Percentiles rank a stretch among this genome's conserved stretches.
Evolutionary conservation across 1,284 basidiomycete genomes (phyloP).

Genomic region (Pisolithus thermaeus): DNA sequence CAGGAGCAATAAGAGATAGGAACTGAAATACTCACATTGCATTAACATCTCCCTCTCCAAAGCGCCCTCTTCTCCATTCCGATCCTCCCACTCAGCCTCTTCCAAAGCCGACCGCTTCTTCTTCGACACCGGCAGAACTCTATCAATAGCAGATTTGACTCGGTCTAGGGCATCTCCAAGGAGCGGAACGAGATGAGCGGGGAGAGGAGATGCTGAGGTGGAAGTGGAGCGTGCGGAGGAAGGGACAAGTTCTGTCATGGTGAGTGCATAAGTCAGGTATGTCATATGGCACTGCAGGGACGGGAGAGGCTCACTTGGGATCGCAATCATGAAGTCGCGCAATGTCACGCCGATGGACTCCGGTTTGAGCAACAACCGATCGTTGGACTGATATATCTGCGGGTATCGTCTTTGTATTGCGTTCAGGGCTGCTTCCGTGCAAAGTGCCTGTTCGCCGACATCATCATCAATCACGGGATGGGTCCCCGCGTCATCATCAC

Average conservation of each 20-base stretch:
- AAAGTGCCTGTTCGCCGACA: conserved; percentile 62
- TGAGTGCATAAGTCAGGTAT: conserved; percentile 4
- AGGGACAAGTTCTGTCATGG: conserved; percentile 73
- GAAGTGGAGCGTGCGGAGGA: conserved; percentile 91
- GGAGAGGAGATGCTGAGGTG: conserved; percentile 80
- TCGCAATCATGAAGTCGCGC: conserved; percentile 96
- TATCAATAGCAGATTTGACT: conserved; percentile 66
- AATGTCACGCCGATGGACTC: conserved; percentile 83
- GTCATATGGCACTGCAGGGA: neutral
- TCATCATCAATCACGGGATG: neutral
- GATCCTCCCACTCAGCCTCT: conserved; percentile 87
- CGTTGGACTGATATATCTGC: conserved; percentile 92
- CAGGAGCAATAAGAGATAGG: neutral
- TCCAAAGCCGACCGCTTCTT: conserved; percentile 82
- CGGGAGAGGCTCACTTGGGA: conserved; percentile 69
- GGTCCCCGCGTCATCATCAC: neutral
- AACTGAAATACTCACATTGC: conserved; percentile 56
- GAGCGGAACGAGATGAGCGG: conserved; percentile 81
- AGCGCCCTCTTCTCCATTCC: conserved; percentile 58
- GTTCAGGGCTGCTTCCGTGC: conserved; percentile 95
- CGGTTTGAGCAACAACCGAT: conserved; percentile 82
- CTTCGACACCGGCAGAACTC: conserved; percentile 58
- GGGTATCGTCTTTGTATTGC: conserved; percentile 96
- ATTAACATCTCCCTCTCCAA: conserved; percentile 81
- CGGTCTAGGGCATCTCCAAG: conserved; percentile 65